Evolutionary conservation across 495 filamentous ascomycete genomes (phyloP).

Genomic region (Penicillium argentinense): DNA sequence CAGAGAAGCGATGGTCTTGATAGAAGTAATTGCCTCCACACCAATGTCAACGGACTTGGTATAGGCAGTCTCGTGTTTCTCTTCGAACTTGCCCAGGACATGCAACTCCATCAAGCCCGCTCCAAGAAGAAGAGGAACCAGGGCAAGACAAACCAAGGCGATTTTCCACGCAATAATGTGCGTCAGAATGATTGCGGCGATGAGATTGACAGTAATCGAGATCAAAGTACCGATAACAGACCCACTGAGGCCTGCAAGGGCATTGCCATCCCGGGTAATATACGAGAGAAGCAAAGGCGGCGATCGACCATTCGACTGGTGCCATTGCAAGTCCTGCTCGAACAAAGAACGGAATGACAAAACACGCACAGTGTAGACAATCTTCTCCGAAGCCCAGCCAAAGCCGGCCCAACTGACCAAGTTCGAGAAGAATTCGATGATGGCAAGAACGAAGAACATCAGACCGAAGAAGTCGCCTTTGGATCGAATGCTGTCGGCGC

Average conservation of each 20-base stretch:
- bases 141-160: slow-evolving; percentile 37
- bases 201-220: slow-evolving; percentile 46
- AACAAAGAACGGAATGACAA: slow-evolving; percentile 52
- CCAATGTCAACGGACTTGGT: slow-evolving; percentile 51
- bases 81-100: slow-evolving; percentile 54
- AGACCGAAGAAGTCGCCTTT: slow-evolving; percentile 50
- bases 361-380: slow-evolving; percentile 50
- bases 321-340: slow-evolving; percentile 56
- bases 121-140: slow-evolving; percentile 44
- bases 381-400: slow-evolving; percentile 52
- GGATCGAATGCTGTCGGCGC: slow-evolving; percentile 32
- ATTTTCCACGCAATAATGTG: slow-evolving; percentile 48
- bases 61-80: slow-evolving; percentile 57
- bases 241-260: slow-evolving; percentile 49
- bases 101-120: slow-evolving; percentile 53
- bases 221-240: slow-evolving; percentile 46
- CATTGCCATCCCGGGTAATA: slow-evolving; percentile 51
- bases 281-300: slow-evolving; percentile 47
- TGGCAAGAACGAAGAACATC: slow-evolving; percentile 56
- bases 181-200: slow-evolving; percentile 42
- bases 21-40: slow-evolving; percentile 51
- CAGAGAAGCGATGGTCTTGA: slow-evolving; percentile 55
- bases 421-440: slow-evolving; percentile 55
- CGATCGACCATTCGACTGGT: slow-evolving; percentile 47
- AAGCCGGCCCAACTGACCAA: slow-evolving; percentile 49